Percentiles rank a stretch among this genome's conserved stretches.
phyloP scores from a whole-genome alignment of 164 flowering plant species.

The Tetracentron sinense region DNA sequence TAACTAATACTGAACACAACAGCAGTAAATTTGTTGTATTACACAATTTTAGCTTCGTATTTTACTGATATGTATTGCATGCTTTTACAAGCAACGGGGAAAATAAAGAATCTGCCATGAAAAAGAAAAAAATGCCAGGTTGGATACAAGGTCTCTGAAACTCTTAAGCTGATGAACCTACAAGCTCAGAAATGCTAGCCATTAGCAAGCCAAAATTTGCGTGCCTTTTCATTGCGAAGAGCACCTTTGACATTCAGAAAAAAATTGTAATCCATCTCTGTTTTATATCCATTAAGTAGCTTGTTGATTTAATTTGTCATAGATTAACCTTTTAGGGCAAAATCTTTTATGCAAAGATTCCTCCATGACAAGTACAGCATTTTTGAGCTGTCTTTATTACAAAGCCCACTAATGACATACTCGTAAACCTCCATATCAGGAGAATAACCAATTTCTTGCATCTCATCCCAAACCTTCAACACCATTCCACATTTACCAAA shows the following conservation, averaged over 20 bases:
- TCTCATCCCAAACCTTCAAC: conserved; percentile 67
- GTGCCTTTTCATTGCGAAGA: conserved; percentile 61
- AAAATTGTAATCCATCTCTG: conserved; percentile 70
- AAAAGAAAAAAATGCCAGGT: neutral
- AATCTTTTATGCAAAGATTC: conserved; percentile 68
- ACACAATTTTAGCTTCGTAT: no score
- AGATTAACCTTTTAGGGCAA: conserved; percentile 67
- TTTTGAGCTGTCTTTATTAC: conserved; percentile 86
- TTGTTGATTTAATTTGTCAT: conserved; percentile 71
- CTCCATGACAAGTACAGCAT: conserved; percentile 76
- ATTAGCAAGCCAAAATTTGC: conserved; percentile 74
- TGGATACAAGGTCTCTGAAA: conserved; percentile 8
- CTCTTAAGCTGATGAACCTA: neutral
- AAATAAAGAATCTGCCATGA: neutral
- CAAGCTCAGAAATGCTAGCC: conserved; percentile 81
- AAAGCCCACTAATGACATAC: conserved; percentile 63
- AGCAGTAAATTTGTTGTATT: no score
- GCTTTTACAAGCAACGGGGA: neutral
- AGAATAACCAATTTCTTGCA: conserved; percentile 69
- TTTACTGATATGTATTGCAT: no score
- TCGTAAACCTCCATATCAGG: conserved; percentile 78
- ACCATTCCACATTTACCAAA: conserved; percentile 92
- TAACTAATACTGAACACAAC: no score
- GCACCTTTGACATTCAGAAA: conserved; percentile 62
- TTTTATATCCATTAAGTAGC: conserved; percentile 55